Evolutionary conservation across 192 early-diverging fungal genomes (phyloP).

Genomic region (Gaertneriomyces semiglobifer): DNA sequence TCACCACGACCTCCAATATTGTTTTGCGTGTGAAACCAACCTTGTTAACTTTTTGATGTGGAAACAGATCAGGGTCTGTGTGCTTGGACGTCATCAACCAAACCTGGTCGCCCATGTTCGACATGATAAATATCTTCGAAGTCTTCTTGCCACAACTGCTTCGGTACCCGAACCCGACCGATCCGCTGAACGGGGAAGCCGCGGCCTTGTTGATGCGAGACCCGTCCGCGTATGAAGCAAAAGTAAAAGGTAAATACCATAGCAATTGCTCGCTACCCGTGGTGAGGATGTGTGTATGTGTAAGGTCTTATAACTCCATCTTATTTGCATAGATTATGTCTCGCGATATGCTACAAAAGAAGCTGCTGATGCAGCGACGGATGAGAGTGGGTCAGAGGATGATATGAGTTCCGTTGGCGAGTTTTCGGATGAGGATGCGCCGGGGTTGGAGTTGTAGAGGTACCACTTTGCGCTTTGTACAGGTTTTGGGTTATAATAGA

Average conservation of each 20-base stretch:
- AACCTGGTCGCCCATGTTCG: constrained; percentile 99
- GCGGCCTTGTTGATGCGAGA: constrained; percentile 97
- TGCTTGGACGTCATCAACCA: constrained; percentile 99
- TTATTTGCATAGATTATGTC: constrained; percentile 71
- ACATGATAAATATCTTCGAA: constrained; percentile 99
- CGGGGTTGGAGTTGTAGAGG: constrained; percentile 72
- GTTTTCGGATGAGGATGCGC: constrained; percentile 78
- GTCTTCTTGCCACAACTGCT: constrained; percentile 96
- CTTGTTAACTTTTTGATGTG: not conserved
- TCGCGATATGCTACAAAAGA: constrained; percentile 78
- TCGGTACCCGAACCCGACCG: constrained; percentile 98
- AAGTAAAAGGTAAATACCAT: constrained; percentile 74
- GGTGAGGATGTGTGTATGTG: not conserved
- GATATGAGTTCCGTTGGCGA: constrained; percentile 80
- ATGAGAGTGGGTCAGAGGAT: constrained; percentile 50
- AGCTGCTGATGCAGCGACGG: constrained; percentile 71
- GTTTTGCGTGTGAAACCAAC: not conserved
- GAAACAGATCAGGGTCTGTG: constrained; percentile 86
- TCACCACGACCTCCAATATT: no score
- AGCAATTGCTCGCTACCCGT: no score
- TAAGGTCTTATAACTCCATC: not conserved
- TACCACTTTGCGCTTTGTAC: no score
- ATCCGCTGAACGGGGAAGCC: constrained; percentile 98
- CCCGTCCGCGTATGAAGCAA: constrained; percentile 78
- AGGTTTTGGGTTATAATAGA: no score